Base-by-base conservation (phyloP, 2,329 filamentous ascomycete species). In the Cytospora piceae region DNA sequence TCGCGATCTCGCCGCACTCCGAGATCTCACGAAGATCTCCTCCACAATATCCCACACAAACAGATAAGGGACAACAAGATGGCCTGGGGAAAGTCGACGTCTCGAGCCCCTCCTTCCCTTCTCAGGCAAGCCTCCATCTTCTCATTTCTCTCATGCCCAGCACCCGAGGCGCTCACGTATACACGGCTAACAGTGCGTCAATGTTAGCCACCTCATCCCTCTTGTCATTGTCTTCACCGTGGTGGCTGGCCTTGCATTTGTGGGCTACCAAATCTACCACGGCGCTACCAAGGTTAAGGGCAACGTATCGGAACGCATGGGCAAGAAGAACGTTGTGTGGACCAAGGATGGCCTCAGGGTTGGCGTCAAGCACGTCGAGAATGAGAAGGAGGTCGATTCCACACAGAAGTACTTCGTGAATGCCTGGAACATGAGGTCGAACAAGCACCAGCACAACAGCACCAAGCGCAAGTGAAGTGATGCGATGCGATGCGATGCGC, bases 321-420 rank as follows among this genome's bases (percentile, higher is more conserved):
- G 89, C 75, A 87, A 87, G 79, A 91, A 90, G 80, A 90, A 93
- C 74, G 85, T 94, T 64, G 81, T 87, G 51, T 90, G 93, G 77
- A 89, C 88, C 49, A 92, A 91, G 75, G 90, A 93, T 64, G 91
- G 91, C 63, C 78, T 91, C 67, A 85, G 86, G 67, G 89, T 94
- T 54, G 88, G 88, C 58, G 84, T 94, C 68, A 90, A 89, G 77
- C 83, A 92, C 67, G 77, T 90, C 58, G 83, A 84, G 70, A 83
- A 85, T 62, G 91, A 93, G 78, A 85, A 84, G 57, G 92, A 92
- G 74, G 86, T 91, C 72, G 91, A 93, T 71, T 82, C 81, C 72
- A 93, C 90, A 22, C 91, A 94, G 79, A 87, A 82, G 70, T 86
- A 83, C 77, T 77, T 89, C 61, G 86, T 89, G 65, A 89, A 88